Base-by-base conservation (phyloP, 768 basidiomycete genomes). In the Clavulina sp. region DNA sequence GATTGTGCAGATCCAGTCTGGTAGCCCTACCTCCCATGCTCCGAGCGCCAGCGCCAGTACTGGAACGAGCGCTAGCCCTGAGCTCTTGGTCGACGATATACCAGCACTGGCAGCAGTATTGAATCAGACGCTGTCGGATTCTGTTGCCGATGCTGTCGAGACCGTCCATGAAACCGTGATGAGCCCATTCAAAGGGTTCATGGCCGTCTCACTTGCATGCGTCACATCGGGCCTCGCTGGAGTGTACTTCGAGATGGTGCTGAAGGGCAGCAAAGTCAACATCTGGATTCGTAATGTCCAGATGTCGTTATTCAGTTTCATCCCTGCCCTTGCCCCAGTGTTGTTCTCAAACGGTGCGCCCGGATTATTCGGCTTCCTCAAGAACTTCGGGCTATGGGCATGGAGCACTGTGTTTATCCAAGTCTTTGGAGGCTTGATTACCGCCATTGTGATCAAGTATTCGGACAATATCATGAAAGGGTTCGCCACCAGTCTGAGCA, bases 221-320 rank as follows among this genome's bases (percentile, higher is more conserved):
- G 78, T 93, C 63, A 95, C 92, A 0, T 93, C 89, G 0, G 93
- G 93, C 24, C 77, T 97, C 41, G 92, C 92, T 0, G 92, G 92
- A 4, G 92, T 96, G 26, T 97, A 97, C 68, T 97, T 97, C 58
- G 93, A 97, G 68, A 91, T 93, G 84, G 89, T 91, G 32, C 70
- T 92, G 57, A 97, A 93, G 69, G 81, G 82, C 58, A 84, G 85
- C 2, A 80, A 80, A 58, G 74, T 80, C 3, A 88, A 95, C 66
- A 72, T 97, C 7, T 96, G 93, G 93, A 80, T 93, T 53, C 84
- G 93, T 61, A 97, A 96, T 64, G 83, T 93, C 54, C 93, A 97
- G 64, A 75, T 97, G 16, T 92, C 88, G 23, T 73, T 92, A 51
- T 97, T 96, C 70, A 92, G 88, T 47, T 73, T 96, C 40, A 72